These are phyloP conservation scores for Pseudocercospora crystallina DNA, from an alignment of 2,329 filamentous ascomycete genomes.

Conservation along the genomic window DNA sequence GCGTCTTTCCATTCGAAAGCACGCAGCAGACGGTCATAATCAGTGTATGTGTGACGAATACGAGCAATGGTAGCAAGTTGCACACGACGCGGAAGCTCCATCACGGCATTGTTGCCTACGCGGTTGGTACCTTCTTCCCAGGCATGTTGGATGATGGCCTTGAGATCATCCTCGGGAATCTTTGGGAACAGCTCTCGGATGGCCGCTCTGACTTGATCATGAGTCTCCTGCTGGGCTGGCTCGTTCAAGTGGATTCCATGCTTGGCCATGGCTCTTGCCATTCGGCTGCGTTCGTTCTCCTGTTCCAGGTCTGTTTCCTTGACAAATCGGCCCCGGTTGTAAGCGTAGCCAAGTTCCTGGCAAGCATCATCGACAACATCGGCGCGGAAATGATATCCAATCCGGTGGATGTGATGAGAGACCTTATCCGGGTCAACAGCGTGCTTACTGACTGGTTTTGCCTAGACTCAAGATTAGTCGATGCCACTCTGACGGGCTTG, in stretches of 20 bases:
- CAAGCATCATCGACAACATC: constrained; percentile 60
- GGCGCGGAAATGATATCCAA: constrained; percentile 64
- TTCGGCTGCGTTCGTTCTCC: constrained; percentile 24
- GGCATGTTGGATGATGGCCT: constrained; percentile 59
- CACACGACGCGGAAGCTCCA: constrained; percentile 57
- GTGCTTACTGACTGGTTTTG: constrained; percentile 24
- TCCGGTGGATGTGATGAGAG: constrained; percentile 60
- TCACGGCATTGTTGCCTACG: constrained; percentile 57
- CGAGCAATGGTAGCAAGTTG: constrained; percentile 63
- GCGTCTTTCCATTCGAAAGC: constrained; percentile 54
- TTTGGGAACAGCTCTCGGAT: constrained; percentile 64
- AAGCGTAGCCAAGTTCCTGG: constrained; percentile 48
- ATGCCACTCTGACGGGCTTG: neutral
- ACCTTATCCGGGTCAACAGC: constrained; percentile 37
- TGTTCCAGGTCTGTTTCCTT: constrained; percentile 28
- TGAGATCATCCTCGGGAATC: constrained; percentile 59
- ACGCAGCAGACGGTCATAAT: constrained; percentile 60
- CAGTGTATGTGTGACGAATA: constrained; percentile 62
- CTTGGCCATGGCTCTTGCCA: constrained; percentile 38
- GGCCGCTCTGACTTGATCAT: constrained; percentile 56
- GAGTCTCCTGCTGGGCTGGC: constrained; percentile 36
- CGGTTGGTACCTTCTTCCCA: constrained; percentile 60
- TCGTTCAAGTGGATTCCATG: constrained; percentile 29
- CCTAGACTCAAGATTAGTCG: constrained; percentile 20
- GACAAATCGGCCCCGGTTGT: constrained; percentile 33